These are phyloP conservation scores for Pterothamnion heteromorphum DNA, from an alignment of 31 red algal species.

Conservation along the genomic window DNA sequence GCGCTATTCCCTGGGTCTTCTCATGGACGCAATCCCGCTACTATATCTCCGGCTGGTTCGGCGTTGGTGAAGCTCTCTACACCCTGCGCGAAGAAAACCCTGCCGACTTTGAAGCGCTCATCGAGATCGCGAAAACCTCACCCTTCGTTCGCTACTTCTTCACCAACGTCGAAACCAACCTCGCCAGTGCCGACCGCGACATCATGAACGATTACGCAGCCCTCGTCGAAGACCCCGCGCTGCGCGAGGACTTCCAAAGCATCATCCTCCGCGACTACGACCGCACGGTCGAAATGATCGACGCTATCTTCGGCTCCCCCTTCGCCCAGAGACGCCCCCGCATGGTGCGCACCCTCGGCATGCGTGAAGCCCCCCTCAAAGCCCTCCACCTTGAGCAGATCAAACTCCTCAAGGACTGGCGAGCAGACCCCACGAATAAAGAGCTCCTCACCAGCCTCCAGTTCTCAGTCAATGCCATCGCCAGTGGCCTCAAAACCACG, in stretches of 20 bases:
- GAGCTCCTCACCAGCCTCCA: not conserved
- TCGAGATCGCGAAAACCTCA: constrained; percentile 72
- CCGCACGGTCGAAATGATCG: constrained; percentile 65
- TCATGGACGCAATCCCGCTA: constrained; percentile 72
- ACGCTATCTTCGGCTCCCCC: constrained; percentile 72
- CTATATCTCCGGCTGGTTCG: constrained; percentile 72
- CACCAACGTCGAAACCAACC: constrained; percentile 83
- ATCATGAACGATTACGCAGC: constrained; percentile 80
- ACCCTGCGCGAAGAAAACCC: constrained; percentile 37
- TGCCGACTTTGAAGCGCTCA: constrained; percentile 25
- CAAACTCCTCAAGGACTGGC: constrained; percentile 64
- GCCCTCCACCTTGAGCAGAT: constrained; percentile 87
- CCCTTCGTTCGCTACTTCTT: constrained; percentile 88
- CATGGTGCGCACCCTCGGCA: not conserved
- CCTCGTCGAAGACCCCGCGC: constrained; percentile 57
- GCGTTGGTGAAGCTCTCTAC: constrained; percentile 51
- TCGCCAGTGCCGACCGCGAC: constrained; percentile 82
- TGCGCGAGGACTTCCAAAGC: constrained; percentile 68
- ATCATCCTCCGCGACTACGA: constrained; percentile 62
- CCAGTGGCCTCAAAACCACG: constrained; percentile 1
- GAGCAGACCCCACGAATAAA: constrained; percentile 36
- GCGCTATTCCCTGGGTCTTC: constrained; percentile 88
- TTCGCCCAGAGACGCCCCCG: constrained; percentile 61
- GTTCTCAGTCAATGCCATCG: not conserved
- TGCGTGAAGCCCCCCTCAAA: constrained; percentile 65